phyloP scores from a whole-genome alignment of 352 stramenopile genomes.

The Halophytophthora batemanensis region DNA sequence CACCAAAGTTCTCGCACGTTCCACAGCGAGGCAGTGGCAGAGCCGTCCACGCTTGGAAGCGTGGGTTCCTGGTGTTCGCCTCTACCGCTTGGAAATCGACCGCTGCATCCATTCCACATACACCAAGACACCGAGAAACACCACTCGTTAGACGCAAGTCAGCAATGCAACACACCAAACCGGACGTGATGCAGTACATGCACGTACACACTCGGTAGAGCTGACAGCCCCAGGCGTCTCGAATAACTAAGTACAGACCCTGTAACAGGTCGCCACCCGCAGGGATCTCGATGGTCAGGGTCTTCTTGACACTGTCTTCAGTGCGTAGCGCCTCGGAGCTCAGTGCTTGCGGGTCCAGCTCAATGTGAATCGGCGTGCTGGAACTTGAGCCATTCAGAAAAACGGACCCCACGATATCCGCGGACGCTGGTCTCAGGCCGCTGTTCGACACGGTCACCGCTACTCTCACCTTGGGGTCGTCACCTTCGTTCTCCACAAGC shows the following conservation, averaged over 20 bases:
- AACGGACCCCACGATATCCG: constrained; percentile 36
- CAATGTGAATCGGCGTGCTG: constrained; percentile 23
- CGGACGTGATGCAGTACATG: too few relatives aligned
- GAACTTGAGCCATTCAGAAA: constrained; percentile 31
- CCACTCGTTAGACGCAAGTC: constrained; percentile 1
- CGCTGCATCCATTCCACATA: too few relatives aligned
- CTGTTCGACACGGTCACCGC: constrained; percentile 34
- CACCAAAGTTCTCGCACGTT: constrained; percentile 46
- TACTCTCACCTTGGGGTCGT: constrained; percentile 19
- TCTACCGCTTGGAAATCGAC: constrained; percentile 15
- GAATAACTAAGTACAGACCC: constrained; percentile 43
- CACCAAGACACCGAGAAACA: neutral
- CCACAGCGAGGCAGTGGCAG: constrained; percentile 51
- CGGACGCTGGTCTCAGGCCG: constrained; percentile 27
- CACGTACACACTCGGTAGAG: constrained; percentile 56
- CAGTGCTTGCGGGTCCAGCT: constrained; percentile 10
- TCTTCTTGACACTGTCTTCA: constrained; percentile 12
- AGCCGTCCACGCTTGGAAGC: constrained; percentile 36
- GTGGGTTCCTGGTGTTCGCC: constrained; percentile 12
- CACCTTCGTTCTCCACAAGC: constrained; percentile 6
- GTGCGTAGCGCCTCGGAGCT: neutral
- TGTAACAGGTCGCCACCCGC: constrained; percentile 17
- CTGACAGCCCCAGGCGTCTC: constrained; percentile 50
- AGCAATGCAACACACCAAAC: neutral
- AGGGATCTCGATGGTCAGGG: too few relatives aligned